phyloP scores from a whole-genome alignment of 228 moss, liverwort and hornwort genomes.

The Sphagnum fallax region DNA sequence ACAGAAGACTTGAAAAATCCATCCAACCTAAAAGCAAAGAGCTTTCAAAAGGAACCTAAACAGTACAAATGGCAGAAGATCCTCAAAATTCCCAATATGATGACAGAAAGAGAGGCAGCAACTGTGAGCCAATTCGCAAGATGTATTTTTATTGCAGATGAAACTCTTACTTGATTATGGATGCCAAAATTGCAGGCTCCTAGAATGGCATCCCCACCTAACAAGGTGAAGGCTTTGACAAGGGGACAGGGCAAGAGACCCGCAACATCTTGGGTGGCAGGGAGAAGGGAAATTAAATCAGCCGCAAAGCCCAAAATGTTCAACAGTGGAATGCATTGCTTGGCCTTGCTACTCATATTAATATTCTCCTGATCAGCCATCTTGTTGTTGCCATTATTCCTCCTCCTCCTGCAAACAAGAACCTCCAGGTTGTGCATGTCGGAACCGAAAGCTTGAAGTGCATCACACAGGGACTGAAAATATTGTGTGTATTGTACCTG shows the following conservation, averaged over 20 bases:
- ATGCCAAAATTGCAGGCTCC: constrained; percentile 39
- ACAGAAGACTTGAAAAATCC: neutral
- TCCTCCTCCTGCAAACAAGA: constrained; percentile 24
- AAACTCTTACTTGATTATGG: constrained; percentile 22
- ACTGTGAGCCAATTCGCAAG: neutral
- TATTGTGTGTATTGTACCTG: constrained; percentile 39
- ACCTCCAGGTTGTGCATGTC: constrained; percentile 26
- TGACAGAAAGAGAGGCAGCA: neutral
- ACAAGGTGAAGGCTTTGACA: constrained; percentile 32
- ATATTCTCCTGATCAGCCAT: no score
- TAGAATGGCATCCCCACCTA: constrained; percentile 37
- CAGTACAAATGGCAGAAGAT: no score
- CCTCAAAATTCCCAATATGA: neutral
- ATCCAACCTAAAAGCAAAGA: neutral
- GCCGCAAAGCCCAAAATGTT: constrained; percentile 33
- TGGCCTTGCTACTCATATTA: constrained; percentile 32
- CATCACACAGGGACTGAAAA: constrained; percentile 43
- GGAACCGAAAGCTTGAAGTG: constrained; percentile 25
- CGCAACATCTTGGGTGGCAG: constrained; percentile 24
- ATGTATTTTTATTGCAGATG: neutral
- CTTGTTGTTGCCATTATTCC: neutral
- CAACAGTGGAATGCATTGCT: constrained; percentile 25
- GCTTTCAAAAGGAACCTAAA: neutral
- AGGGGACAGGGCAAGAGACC: constrained; percentile 40
- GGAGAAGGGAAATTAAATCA: constrained; percentile 40